Conservation (phyloP, 2,329 filamentous ascomycete genomes). For the Diaporthe australafricana region DNA sequence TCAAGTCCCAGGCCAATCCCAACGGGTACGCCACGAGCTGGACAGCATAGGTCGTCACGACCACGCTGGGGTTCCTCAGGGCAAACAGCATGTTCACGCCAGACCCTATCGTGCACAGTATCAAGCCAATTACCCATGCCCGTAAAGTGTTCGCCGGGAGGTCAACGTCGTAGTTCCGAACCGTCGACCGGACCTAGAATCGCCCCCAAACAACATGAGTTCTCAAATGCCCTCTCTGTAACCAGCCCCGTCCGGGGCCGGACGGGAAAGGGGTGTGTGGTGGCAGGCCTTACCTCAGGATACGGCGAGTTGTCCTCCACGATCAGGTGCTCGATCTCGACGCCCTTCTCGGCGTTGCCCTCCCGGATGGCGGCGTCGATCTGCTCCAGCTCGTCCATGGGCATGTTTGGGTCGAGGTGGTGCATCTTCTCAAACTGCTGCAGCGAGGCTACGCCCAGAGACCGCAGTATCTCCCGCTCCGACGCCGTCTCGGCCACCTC, state of each 20-base stretch:
- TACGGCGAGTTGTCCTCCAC: slow-evolving; percentile 76
- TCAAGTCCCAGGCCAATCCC: slow-evolving; percentile 64
- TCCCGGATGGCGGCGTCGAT: slow-evolving; percentile 68
- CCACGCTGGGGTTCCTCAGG: slow-evolving; percentile 68
- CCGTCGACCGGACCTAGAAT: slow-evolving; percentile 70
- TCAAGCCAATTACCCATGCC: slow-evolving; percentile 71
- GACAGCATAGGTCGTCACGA: slow-evolving; percentile 71
- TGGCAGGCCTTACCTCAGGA: slow-evolving; percentile 63
- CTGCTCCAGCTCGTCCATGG: slow-evolving; percentile 70
- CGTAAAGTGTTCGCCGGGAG: slow-evolving; percentile 73
- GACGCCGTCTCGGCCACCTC: slow-evolving; percentile 36
- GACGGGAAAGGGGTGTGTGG: background rate
- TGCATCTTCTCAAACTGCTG: slow-evolving; percentile 70
- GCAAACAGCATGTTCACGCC: slow-evolving; percentile 72
- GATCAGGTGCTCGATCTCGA: slow-evolving; percentile 67
- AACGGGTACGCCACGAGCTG: slow-evolving; percentile 72
- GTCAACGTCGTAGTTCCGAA: slow-evolving; percentile 73
- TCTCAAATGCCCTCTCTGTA: background rate
- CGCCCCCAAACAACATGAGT: slow-evolving; percentile 33
- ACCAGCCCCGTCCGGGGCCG: background rate
- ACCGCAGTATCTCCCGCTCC: slow-evolving; percentile 37
- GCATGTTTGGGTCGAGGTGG: slow-evolving; percentile 73
- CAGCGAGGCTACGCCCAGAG: slow-evolving; percentile 51
- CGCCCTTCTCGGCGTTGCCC: slow-evolving; percentile 66
- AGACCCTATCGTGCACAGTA: slow-evolving; percentile 72